Evolutionary conservation across 345 rosid species (phyloP), one percentile per base, ranked within the genome.

Genomic region (Hibiscus syriacus): DNA sequence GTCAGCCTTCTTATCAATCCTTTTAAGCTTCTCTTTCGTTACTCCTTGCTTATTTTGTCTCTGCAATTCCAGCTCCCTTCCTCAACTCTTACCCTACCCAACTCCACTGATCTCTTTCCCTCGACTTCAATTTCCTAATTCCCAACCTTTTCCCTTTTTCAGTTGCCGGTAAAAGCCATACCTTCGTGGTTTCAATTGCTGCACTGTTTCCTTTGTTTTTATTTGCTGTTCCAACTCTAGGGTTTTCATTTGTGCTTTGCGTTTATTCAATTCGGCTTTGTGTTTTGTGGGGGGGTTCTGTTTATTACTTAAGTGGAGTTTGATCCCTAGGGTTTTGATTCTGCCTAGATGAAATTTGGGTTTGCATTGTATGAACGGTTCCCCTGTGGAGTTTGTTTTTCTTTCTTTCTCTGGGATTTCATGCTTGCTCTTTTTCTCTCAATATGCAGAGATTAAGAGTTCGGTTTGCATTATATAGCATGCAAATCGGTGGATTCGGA

Each of bases 381-480:
- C n/a, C n/a, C n/a, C n/a, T n/a, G n/a, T n/a, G n/a, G 79, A n/a
- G n/a, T n/a, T n/a, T n/a, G n/a, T 63, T 65, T 73, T 17, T 16
- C 4, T 16, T 17, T 17, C 69, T 62, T 55, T 30, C 65, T 68
- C 46, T 13, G 59, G 38, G 43, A 69, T 69, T 71, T 67, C n/a
- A 26, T 71, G 49, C 34, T 20, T 56, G 57, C 64, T 82, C 76
- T 75, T 78, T 73, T 77, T 77, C 62, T 72, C 63, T 73, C 76
- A 80, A 80, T 75, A 84, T 88, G 93, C 82, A 64, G 62, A 55
- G 79, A 54, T 68, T 80, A 80, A 73, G 84, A 77, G 69, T 76
- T 82, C 77, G 80, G 63, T 82, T 79, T 53, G 76, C 76, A 75
- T 77, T 75, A 79, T n/a, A n/a, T 66, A 65, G 67, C 55, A 55